These are phyloP conservation scores for Pyrenula massariospora DNA, from an alignment of 495 filamentous ascomycete genomes.

Conservation along the genomic window DNA sequence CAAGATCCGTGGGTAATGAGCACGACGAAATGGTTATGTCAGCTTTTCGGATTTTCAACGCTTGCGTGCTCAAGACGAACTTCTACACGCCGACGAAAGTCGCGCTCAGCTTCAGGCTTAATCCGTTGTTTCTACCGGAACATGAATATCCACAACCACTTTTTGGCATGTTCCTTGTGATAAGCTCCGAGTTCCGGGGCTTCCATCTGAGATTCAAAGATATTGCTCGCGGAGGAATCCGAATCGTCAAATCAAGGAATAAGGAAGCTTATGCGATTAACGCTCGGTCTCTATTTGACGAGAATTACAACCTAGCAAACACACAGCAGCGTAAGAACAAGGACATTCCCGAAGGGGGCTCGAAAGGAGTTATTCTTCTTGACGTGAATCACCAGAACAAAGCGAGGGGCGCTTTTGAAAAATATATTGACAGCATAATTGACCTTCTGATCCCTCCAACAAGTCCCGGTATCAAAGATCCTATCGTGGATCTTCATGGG, in stretches of 20 bases:
- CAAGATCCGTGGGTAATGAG: conserved; percentile 73
- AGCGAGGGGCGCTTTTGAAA: conserved; percentile 84
- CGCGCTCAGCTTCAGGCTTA: conserved; percentile 87
- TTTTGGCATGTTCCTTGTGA: conserved; percentile 97
- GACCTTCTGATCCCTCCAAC: conserved; percentile 81
- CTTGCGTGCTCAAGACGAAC: conserved; percentile 86
- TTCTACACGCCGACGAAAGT: conserved; percentile 99
- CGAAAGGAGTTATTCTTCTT: conserved; percentile 93
- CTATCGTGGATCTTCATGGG: conserved; percentile 87
- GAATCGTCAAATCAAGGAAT: conserved; percentile 95
- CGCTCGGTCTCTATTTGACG: conserved; percentile 87
- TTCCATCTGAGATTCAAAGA: conserved; percentile 98
- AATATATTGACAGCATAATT: conserved; percentile 97
- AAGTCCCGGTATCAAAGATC: conserved; percentile 96
- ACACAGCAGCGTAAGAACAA: conserved; percentile 99
- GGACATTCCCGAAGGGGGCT: conserved; percentile 97
- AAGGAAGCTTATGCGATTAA: conserved; percentile 94
- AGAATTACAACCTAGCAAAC: conserved; percentile 96
- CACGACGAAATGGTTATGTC: conserved; percentile 97
- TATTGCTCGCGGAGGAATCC: conserved; percentile 92
- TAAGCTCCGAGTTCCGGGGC: conserved; percentile 89
- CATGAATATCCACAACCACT: conserved; percentile 89
- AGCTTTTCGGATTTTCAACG: conserved; percentile 93
- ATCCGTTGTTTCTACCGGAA: conserved; percentile 78
- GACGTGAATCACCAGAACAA: conserved; percentile 92